Evolutionary conservation across 2,329 filamentous ascomycete species (phyloP), one percentile per base, ranked within the genome.

Genomic region (Ascochyta koolunga): DNA sequence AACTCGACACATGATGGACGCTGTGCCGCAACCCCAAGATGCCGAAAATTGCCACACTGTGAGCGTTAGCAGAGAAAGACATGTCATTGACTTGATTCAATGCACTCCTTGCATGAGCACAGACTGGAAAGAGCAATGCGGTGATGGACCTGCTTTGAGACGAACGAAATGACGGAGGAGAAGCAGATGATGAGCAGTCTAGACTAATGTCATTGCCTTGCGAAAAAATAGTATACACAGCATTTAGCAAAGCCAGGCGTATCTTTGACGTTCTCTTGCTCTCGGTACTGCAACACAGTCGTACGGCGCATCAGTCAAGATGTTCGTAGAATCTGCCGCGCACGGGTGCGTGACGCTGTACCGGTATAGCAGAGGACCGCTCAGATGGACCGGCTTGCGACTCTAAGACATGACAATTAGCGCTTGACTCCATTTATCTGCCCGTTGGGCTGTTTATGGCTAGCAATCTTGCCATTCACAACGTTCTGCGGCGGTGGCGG

Each of bases 401-500:
- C 21, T 53, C 37, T 47, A n/a, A 35, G 24, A 48, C 50, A 65
- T 50, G 43, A 50, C 59, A 46, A 66, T 66, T 63, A 75, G 67
- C 69, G 70, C 62, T 72, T 74, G 50, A 72, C 66, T 65, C 72
- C 70, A 65, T 75, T 75, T 39, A 74, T 66, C 58, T 74, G 70
- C 45, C 71, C 72, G 58, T 75, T 76, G 54, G 63, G 65, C 60
- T 71, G 71, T 62, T 67, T 72, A 55, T 74, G 72, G 40, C 71
- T 70, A 52, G 75, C 75, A 47, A 68, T 59, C 52, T 71, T 71
- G 42, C 66, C 67, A 58, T 72, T 73, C 37, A 60, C 60, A 43
- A 66, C 52, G 49, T 50, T 62, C 45, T 71, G 69, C 43, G 71
- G 70, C 38, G 67, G 70, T 13, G 71, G 70, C 37, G 72, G 73